These are phyloP conservation scores for Paramecium primaurelia DNA, from an alignment of 73 alveolate genomes.

Conservation along the genomic window DNA sequence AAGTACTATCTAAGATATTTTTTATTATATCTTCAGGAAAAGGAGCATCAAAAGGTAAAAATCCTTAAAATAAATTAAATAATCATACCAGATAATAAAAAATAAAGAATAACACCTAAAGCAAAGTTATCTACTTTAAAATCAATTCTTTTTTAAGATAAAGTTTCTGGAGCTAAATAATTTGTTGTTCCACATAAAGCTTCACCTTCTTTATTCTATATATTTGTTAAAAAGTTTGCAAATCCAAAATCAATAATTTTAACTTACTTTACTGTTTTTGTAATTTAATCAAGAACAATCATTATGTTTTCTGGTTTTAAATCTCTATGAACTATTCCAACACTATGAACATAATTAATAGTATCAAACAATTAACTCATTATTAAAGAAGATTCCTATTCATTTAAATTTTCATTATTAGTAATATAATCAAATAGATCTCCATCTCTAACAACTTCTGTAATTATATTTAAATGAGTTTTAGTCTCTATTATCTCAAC, in stretches of 20 bases:
- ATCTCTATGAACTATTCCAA: slow-evolving; percentile 94
- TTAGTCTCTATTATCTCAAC: slow-evolving; percentile 64
- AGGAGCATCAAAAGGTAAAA: neutral
- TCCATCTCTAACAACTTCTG: slow-evolving; percentile 72
- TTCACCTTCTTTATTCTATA: slow-evolving; percentile 57
- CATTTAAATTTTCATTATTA: slow-evolving; percentile 58
- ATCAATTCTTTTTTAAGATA: slow-evolving; percentile 71
- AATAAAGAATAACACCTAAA: slow-evolving; percentile 50
- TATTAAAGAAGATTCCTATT: slow-evolving; percentile 71
- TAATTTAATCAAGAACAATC: slow-evolving; percentile 66
- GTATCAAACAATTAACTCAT: slow-evolving; percentile 65
- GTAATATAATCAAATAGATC: slow-evolving; percentile 76
- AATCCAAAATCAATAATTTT: slow-evolving; percentile 82
- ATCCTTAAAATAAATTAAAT: neutral
- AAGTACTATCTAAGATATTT: neutral
- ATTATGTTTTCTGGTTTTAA: slow-evolving; percentile 89
- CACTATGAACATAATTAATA: slow-evolving; percentile 71
- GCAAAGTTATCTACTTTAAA: slow-evolving; percentile 52
- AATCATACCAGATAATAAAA: slow-evolving; percentile 18
- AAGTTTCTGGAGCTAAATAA: slow-evolving; percentile 91
- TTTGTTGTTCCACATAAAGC: slow-evolving; percentile 91
- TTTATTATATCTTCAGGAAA: slow-evolving; percentile 27
- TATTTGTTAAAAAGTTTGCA: slow-evolving; percentile 52
- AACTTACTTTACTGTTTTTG: slow-evolving; percentile 55
- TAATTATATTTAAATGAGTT: slow-evolving; percentile 59